phyloP scores from a whole-genome alignment of 257 asterid genomes.

The Hygrophila difformis region DNA sequence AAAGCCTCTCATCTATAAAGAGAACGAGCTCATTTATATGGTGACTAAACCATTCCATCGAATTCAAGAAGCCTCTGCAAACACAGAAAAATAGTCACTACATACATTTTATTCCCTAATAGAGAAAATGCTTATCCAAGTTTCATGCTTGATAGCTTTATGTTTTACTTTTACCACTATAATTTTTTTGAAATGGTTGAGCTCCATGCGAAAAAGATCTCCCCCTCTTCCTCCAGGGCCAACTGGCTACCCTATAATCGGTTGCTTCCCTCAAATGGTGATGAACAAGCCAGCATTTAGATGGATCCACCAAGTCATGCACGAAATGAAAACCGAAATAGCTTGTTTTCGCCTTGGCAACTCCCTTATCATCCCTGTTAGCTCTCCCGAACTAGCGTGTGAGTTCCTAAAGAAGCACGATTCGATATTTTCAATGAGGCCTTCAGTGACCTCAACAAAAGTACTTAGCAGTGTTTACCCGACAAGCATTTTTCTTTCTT shows the following conservation, averaged over 20 bases:
- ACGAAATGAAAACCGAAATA: conserved; percentile 7
- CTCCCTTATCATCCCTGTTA: conserved; percentile 16
- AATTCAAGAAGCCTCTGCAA: no score
- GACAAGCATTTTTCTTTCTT: no score
- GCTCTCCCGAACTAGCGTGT: conserved; percentile 24
- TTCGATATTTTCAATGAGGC: no score
- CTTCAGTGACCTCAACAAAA: no score
- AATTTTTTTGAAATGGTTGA: background rate
- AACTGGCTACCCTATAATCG: conserved; percentile 15
- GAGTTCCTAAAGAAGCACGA: conserved; percentile 24
- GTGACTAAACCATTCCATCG: no score
- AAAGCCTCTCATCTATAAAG: no score
- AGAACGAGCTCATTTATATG: no score
- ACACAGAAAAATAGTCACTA: no score
- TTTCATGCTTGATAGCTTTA: no score
- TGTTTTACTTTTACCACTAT: background rate
- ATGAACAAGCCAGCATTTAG: conserved; percentile 14
- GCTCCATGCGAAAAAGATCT: background rate
- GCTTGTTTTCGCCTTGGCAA: conserved; percentile 20
- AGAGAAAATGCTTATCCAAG: no score
- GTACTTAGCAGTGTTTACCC: no score
- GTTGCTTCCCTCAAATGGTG: conserved; percentile 17
- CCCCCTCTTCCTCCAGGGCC: conserved; percentile 21
- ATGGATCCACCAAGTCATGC: conserved; percentile 27
- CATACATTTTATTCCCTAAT: no score